phyloP scores from a whole-genome alignment of 2,329 filamentous ascomycete species.

The Nigrospora osmanthi region DNA sequence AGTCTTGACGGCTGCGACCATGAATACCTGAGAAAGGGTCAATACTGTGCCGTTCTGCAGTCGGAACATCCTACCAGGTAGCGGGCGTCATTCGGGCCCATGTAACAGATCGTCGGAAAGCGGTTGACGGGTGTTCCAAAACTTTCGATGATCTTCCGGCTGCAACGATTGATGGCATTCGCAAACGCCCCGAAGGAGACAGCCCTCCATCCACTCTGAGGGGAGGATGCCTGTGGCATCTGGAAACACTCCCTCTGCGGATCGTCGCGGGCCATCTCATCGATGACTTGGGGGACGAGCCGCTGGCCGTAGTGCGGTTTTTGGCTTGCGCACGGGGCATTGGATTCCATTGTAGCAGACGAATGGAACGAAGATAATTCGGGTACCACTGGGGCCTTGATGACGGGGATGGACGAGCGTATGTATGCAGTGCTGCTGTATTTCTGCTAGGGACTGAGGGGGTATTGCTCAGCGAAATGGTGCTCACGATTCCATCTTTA shows the following conservation, averaged over 20 bases:
- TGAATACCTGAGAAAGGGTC: constrained; percentile 3
- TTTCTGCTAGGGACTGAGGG: too few species aligned
- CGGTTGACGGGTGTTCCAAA: constrained; percentile 15
- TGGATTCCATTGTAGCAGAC: too few species aligned
- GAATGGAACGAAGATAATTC: too few species aligned
- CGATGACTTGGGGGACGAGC: background rate
- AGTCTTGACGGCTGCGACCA: constrained; percentile 27
- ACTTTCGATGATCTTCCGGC: constrained; percentile 21
- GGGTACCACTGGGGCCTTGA: too few species aligned
- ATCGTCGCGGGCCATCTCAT: constrained; percentile 8
- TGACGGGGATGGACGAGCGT: too few species aligned
- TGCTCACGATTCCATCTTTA: too few species aligned
- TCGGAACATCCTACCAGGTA: constrained; percentile 7
- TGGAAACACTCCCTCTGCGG: constrained; percentile 25
- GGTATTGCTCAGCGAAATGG: too few species aligned
- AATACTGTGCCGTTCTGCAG: background rate
- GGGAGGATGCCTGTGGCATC: constrained; percentile 24
- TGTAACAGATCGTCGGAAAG: constrained; percentile 35
- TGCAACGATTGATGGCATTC: constrained; percentile 31
- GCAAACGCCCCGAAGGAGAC: constrained; percentile 28
- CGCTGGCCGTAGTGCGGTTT: background rate
- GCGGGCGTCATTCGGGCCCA: constrained; percentile 29
- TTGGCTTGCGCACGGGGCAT: too few species aligned
- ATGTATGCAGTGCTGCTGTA: too few species aligned
- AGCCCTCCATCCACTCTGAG: constrained; percentile 29